phyloP scores from a whole-genome alignment of 495 filamentous ascomycete species.

The Patellaria atrata region DNA sequence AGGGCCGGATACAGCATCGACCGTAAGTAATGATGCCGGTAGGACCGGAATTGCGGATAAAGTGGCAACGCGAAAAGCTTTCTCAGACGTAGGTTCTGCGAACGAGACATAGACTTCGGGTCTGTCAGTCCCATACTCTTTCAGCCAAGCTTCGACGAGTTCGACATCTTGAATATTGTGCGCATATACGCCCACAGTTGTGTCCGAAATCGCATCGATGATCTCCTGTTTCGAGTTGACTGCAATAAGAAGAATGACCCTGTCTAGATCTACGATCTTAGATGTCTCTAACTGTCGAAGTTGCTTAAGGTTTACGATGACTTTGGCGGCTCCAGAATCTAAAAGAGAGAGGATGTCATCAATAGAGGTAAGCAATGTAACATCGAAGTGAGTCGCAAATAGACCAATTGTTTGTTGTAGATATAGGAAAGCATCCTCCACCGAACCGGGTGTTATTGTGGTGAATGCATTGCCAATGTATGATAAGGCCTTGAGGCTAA shows the following conservation, averaged over 20 bases:
- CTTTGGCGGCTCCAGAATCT: conserved; percentile 72
- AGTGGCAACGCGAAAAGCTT: conserved; percentile 31
- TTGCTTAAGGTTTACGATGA: conserved; percentile 49
- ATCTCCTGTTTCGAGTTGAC: conserved; percentile 36
- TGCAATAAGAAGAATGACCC: conserved; percentile 33
- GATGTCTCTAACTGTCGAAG: conserved; percentile 46
- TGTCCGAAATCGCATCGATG: conserved; percentile 38
- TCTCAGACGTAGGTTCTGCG: conserved; percentile 34
- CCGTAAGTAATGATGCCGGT: conserved; percentile 51
- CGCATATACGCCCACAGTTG: conserved; percentile 33
- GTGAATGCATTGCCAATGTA: conserved; percentile 67
- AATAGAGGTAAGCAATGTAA: conserved; percentile 46
- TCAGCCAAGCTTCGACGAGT: conserved; percentile 29
- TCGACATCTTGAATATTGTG: conserved; percentile 32
- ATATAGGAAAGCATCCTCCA: conserved; percentile 49
- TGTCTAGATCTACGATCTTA: conserved; percentile 40
- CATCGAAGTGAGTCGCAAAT: conserved; percentile 63
- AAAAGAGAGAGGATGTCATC: conserved; percentile 68
- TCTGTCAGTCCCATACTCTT: conserved; percentile 30
- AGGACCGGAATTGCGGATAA: conserved; percentile 61
- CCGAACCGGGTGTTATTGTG: conserved; percentile 39
- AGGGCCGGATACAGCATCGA: conserved; percentile 35
- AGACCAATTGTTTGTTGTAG: conserved; percentile 50
- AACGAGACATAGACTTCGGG: conserved; percentile 36
- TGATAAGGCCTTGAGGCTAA: conserved; percentile 55